Evolutionary conservation across 805 yeast genomes (phyloP).

Genomic region (Phaffomyces thermotolerans): DNA sequence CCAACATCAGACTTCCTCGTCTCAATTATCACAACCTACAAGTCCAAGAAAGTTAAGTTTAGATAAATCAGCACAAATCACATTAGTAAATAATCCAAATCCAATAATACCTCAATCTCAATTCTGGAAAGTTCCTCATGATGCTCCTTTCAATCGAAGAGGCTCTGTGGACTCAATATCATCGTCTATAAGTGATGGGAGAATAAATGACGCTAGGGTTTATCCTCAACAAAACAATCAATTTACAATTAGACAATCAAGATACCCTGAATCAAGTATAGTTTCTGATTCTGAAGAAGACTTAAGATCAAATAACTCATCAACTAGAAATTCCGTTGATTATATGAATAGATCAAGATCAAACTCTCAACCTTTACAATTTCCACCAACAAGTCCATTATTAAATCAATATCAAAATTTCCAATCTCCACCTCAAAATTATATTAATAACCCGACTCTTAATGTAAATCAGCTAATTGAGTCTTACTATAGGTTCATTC

Average conservation of each 20-base stretch:
- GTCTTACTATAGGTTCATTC: conserved; percentile 40
- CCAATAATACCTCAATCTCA: conserved; percentile 18
- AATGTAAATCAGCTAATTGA: conserved; percentile 31
- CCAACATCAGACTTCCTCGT: conserved; percentile 5
- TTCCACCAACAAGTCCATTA: conserved; percentile 10
- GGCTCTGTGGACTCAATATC: conserved; percentile 22
- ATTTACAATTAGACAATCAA: conserved; percentile 9
- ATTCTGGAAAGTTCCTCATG: conserved; percentile 25
- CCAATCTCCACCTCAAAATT: conserved; percentile 1
- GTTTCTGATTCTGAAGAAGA: conserved; percentile 24
- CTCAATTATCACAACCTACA: conserved; percentile 2
- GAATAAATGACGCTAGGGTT: conserved; percentile 14
- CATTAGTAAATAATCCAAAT: conserved; percentile 1
- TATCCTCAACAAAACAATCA: conserved; percentile 2
- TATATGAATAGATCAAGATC: conserved; percentile 17
- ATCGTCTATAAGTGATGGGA: conserved; percentile 15
- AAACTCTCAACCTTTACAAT: conserved; percentile 9
- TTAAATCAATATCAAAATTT: conserved; percentile 2
- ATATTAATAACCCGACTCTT: neutral
- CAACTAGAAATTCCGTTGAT: conserved; percentile 16
- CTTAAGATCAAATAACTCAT: conserved; percentile 12
- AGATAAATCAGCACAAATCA: neutral
- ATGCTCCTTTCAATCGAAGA: conserved; percentile 21
- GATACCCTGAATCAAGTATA: conserved; percentile 17
- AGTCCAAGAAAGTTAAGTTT: conserved; percentile 5